phyloP scores from a whole-genome alignment of 306 rosid species.

The Casuarina equisetifolia region DNA sequence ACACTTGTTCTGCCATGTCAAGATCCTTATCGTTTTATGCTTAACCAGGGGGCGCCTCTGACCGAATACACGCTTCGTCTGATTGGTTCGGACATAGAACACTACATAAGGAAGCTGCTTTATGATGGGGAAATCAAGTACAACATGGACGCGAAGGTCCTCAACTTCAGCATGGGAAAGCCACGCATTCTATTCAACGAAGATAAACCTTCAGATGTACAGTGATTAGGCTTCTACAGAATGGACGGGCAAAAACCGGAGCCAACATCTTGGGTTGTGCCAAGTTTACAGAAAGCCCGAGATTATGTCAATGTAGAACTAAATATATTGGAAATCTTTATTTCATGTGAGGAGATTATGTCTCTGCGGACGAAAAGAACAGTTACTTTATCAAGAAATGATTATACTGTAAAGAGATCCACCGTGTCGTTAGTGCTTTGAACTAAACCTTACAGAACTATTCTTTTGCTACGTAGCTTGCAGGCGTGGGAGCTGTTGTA shows the following conservation, averaged over 20 bases:
- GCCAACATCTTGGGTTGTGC: not conserved
- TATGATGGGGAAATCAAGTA: constrained; percentile 66
- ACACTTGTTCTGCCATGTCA: constrained; percentile 4
- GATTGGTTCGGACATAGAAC: constrained; percentile 96
- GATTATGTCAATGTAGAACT: not conserved
- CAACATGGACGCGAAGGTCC: constrained; percentile 81
- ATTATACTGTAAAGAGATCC: no score
- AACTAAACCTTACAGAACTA: no score
- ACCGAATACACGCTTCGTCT: constrained; percentile 85
- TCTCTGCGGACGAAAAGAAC: no score
- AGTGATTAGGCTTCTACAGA: not conserved
- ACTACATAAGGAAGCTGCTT: constrained; percentile 62
- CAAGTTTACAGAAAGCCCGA: not conserved
- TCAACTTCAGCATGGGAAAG: constrained; percentile 99
- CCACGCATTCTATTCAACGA: constrained; percentile 74
- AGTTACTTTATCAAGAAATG: no score
- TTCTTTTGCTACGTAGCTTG: no score
- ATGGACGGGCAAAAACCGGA: not conserved
- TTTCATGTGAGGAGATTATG: not conserved
- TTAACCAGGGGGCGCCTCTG: constrained; percentile 78
- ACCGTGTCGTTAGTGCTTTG: no score
- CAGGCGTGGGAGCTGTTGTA: no score
- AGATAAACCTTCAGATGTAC: constrained; percentile 43
- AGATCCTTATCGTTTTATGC: constrained; percentile 12
- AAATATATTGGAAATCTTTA: not conserved